Percentiles rank a stretch among this genome's conserved stretches.
phyloP scores from a whole-genome alignment of 225 moss, liverwort and hornwort species.

The Climacium dendroides region DNA sequence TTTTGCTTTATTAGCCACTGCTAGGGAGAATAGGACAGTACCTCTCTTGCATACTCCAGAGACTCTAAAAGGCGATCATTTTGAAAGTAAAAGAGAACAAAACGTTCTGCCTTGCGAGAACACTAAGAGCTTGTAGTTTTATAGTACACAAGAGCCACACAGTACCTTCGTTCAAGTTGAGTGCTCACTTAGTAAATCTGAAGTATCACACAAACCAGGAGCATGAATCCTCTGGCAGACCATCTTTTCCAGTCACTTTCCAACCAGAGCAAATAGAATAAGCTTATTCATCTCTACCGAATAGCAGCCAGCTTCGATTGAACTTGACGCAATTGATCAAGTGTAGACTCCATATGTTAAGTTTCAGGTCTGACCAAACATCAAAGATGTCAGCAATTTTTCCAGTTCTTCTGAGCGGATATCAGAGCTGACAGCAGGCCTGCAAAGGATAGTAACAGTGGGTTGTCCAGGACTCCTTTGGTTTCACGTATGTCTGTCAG shows the following conservation, averaged over 20 bases:
- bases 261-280: background rate
- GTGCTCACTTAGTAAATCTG: background rate
- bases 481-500: constrained; percentile 75
- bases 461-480: constrained; percentile 56
- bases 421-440: constrained; percentile 82
- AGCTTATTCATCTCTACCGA: background rate
- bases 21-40: background rate
- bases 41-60: background rate
- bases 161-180: background rate
- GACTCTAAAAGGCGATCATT: background rate
- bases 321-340: background rate
- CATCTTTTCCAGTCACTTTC: background rate
- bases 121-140: background rate
- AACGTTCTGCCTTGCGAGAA: background rate
- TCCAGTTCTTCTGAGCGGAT: constrained; percentile 92
- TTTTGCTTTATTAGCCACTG: background rate
- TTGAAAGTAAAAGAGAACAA: background rate
- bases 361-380: background rate
- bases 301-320: background rate
- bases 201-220: background rate
- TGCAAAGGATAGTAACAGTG: constrained; percentile 63
- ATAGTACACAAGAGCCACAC: background rate
- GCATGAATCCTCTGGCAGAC: background rate
- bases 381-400: constrained; percentile 35
- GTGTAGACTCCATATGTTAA: background rate